Conservation (phyloP, 345 rosid species). For the Limnanthes douglasii region DNA sequence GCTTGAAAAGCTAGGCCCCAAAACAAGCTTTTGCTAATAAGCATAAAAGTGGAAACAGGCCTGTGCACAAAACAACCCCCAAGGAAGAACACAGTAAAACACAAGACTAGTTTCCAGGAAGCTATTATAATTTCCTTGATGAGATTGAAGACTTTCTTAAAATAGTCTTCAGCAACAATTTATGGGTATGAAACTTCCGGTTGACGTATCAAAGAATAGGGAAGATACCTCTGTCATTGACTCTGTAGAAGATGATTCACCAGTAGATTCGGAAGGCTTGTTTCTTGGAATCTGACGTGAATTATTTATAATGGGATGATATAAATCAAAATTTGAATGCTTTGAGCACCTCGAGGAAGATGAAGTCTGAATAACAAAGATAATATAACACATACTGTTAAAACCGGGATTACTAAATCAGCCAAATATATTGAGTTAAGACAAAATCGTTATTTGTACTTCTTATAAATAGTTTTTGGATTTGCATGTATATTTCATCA, state of each 20-base stretch:
- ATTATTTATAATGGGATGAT: conserved; percentile 17
- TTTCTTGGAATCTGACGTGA: conserved; percentile 14
- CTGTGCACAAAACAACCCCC: no score
- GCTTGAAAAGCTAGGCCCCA: no score
- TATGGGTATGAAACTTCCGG: neutral
- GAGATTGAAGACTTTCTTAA: conserved; percentile 2
- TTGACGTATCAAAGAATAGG: conserved; percentile 2
- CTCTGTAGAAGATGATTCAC: conserved; percentile 24
- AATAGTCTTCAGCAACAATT: neutral
- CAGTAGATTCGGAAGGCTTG: conserved; percentile 20
- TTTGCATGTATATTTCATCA: no score
- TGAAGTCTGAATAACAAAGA: conserved; percentile 27
- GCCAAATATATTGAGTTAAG: no score
- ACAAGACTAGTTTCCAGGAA: no score
- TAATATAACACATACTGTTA: conserved; percentile 12
- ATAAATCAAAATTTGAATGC: conserved; percentile 25
- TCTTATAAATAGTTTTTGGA: no score
- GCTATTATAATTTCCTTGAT: no score
- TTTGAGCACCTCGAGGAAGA: conserved; percentile 20
- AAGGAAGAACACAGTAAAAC: no score
- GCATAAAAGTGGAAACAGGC: no score
- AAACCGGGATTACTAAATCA: no score
- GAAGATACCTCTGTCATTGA: conserved; percentile 28
- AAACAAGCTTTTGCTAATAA: no score
- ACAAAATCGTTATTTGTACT: no score